Base-by-base conservation (phyloP, 1,284 basidiomycete genomes). In the Blastosporella zonata region DNA sequence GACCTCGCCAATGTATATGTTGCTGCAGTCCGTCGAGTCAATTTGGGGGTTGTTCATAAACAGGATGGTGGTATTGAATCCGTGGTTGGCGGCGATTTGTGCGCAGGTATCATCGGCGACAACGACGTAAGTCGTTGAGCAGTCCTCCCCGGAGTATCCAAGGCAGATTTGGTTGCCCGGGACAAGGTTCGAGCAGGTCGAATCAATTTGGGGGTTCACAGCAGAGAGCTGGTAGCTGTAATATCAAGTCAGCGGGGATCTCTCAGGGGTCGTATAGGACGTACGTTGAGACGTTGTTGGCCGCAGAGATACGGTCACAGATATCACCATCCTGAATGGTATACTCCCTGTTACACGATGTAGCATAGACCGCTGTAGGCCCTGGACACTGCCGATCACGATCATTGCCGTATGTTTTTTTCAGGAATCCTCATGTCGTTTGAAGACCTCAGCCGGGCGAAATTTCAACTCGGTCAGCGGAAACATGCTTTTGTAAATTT, bases 1-100 rank as follows among this genome's bases (percentile, higher is more conserved):
- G 29, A 85, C 84, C 77, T 84, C 81, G 64, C 78, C 82, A 47
- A 82, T 60, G 61, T 86, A 86, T 56, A 87, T 66, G 68, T 87
- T 87, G 55, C 56, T 57, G 62, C 86, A 87, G 0, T n/a, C n/a
- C n/a, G 64, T 68, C 0, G 53, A 10, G 59, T 81, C 60, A 57
- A 88, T 67, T 62, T 86, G 79, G n/a, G 84, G 84, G 76, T 87
- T 87, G 75, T 87, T 86, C 52, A 52, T 9, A 57, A 60, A 66
- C 43, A 87, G 67, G 2, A 79, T 66, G 29, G 79, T 80, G 4
- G 55, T 43, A 68, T 84, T 81, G 60, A 84, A 55, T 34, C 66
- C 60, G 52, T 65, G 53, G 1, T 37, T 49, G 20, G 35, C 2
- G 23, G 70, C 55, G 51, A 87, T 67, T 5, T 7, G 46, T 8